Conservation (phyloP, 305 asterid species). For the Fraxinus paxiana region DNA sequence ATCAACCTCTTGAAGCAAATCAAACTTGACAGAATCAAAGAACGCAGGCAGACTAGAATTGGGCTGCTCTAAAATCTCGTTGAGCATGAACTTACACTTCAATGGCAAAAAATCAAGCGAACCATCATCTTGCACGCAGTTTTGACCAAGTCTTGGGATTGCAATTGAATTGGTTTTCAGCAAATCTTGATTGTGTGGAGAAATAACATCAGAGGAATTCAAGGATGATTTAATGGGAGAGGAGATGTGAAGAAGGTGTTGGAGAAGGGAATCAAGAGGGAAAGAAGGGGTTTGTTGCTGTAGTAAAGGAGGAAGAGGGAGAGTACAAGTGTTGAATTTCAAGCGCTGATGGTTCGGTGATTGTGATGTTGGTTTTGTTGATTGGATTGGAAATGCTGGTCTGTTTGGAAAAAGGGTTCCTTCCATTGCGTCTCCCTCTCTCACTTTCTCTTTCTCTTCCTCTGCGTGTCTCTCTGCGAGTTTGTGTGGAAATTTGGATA, state of each 20-base stretch:
- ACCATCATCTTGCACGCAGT: slow-evolving; percentile 27
- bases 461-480: background rate
- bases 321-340: slow-evolving; percentile 45
- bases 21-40: slow-evolving; percentile 54
- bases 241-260: slow-evolving; percentile 66
- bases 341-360: slow-evolving; percentile 37
- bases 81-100: slow-evolving; percentile 63
- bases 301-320: slow-evolving; percentile 59
- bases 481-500: background rate
- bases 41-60: slow-evolving; percentile 43
- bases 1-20: slow-evolving; percentile 58
- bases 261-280: slow-evolving; percentile 76
- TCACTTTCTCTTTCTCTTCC: background rate
- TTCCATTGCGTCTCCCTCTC: slow-evolving; percentile 47
- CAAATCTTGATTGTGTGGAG: slow-evolving; percentile 37
- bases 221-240: slow-evolving; percentile 33
- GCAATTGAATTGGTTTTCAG: slow-evolving; percentile 36
- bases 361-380: slow-evolving; percentile 44
- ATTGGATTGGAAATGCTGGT: slow-evolving; percentile 60
- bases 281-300: slow-evolving; percentile 49
- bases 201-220: slow-evolving; percentile 34
- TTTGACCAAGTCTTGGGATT: slow-evolving; percentile 32
- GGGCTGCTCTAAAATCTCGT: slow-evolving; percentile 55
- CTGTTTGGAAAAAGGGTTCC: slow-evolving; percentile 68
- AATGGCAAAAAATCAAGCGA: slow-evolving; percentile 62